Evolutionary conservation across 106 monocot species (phyloP).

Genomic region (Dioscorea zingiberensis): DNA sequence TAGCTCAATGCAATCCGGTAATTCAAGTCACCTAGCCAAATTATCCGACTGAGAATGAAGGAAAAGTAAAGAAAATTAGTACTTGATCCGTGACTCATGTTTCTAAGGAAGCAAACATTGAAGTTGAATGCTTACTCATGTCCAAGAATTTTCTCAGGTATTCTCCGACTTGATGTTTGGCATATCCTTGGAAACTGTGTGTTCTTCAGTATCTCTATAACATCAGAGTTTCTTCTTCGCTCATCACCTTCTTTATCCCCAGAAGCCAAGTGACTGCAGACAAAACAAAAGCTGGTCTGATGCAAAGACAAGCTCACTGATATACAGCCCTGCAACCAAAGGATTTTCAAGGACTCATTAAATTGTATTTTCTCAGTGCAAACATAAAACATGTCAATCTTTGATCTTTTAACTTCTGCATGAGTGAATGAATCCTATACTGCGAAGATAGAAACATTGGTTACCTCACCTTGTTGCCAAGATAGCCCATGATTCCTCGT

Average conservation of each 20-base stretch:
- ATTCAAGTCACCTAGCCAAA: slow-evolving; percentile 82
- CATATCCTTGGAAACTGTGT: slow-evolving; percentile 37
- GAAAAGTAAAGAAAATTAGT: neutral
- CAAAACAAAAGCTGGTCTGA: slow-evolving; percentile 58
- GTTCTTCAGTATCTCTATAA: slow-evolving; percentile 42
- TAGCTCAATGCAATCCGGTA: slow-evolving; percentile 72
- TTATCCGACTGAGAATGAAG: slow-evolving; percentile 39
- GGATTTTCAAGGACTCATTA: neutral
- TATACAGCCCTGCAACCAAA: slow-evolving; percentile 44
- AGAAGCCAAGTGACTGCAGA: slow-evolving; percentile 60
- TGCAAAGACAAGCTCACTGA: slow-evolving; percentile 62
- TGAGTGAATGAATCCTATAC: neutral
- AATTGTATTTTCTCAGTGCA: too few species aligned
- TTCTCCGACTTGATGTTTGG: slow-evolving; percentile 17
- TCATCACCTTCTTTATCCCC: slow-evolving; percentile 74
- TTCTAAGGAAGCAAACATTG: neutral
- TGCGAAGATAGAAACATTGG: neutral
- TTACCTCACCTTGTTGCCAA: slow-evolving; percentile 72
- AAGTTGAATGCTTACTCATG: slow-evolving; percentile 52
- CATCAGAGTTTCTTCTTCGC: slow-evolving; percentile 54
- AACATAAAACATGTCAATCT: too few species aligned
- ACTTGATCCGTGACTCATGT: neutral
- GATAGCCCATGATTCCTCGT: slow-evolving; percentile 67
- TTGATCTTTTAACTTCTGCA: too few species aligned
- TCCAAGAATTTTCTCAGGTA: slow-evolving; percentile 50